Evolutionary conservation across 306 rosid genomes (phyloP).

Genomic region (Delonix regia): DNA sequence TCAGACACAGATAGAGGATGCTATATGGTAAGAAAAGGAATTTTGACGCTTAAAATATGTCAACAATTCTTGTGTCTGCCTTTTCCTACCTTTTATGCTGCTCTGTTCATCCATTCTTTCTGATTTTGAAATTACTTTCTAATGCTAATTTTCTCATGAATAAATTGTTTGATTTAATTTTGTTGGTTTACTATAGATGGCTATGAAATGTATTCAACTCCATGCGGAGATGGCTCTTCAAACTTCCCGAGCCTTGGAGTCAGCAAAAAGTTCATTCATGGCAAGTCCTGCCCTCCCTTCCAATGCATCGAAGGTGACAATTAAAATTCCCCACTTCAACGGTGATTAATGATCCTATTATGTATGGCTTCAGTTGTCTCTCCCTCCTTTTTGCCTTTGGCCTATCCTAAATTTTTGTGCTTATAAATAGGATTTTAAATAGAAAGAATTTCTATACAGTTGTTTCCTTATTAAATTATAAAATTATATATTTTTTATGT

Average conservation of each 20-base stretch:
- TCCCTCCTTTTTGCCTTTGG: neutral
- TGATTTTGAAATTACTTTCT: conserved; percentile 2
- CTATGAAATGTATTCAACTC: conserved; percentile 81
- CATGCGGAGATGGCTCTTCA: conserved; percentile 98
- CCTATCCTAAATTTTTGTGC: neutral
- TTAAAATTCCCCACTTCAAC: conserved; percentile 65
- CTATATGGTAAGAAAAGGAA: conserved; percentile 67
- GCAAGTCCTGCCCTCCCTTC: conserved; percentile 53
- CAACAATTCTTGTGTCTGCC: conserved; percentile 25
- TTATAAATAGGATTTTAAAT: conserved; percentile 25
- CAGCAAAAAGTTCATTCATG: conserved; percentile 56
- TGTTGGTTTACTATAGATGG: conserved; percentile 56
- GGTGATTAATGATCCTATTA: conserved; percentile 36
- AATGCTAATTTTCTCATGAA: neutral
- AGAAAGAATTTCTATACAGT: no score
- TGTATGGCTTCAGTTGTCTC: conserved; percentile 15
- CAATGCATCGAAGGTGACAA: conserved; percentile 54
- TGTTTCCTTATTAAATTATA: no score
- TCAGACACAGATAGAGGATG: conserved; percentile 89
- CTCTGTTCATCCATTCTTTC: neutral
- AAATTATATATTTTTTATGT: no score
- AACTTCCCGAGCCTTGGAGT: conserved; percentile 82
- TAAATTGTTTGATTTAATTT: neutral
- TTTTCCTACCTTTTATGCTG: conserved; percentile 9
- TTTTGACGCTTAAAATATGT: conserved; percentile 34